Evolutionary conservation across 2,329 filamentous ascomycete species (phyloP).

Genomic region (Trichoderma atroviride): DNA sequence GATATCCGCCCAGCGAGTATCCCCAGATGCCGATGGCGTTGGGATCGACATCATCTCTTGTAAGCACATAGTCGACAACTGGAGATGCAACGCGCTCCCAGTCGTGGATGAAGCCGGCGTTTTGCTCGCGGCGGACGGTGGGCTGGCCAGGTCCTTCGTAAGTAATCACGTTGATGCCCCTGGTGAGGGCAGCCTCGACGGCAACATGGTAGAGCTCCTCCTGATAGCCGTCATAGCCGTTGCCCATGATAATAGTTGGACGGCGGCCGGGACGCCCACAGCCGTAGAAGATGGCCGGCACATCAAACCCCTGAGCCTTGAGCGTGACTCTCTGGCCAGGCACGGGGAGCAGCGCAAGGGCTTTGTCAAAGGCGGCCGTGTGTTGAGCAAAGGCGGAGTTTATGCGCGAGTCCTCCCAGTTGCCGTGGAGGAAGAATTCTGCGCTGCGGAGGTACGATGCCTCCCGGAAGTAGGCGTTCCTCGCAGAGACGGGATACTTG

Average conservation of each 20-base stretch:
- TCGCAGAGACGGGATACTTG: slow-evolving; percentile 33
- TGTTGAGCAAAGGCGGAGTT: slow-evolving; percentile 42
- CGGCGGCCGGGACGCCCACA: slow-evolving; percentile 27
- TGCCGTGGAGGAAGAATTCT: slow-evolving; percentile 47
- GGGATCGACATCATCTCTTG: slow-evolving; percentile 35
- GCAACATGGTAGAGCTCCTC: slow-evolving; percentile 47
- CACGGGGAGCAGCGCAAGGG: slow-evolving; percentile 38
- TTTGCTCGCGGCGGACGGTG: slow-evolving; percentile 45
- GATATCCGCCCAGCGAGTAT: slow-evolving; percentile 46
- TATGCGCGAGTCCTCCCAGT: slow-evolving; percentile 45
- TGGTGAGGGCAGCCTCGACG: slow-evolving; percentile 39
- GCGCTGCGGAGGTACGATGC: slow-evolving; percentile 47
- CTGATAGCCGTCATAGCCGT: slow-evolving; percentile 46
- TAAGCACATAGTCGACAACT: slow-evolving; percentile 44
- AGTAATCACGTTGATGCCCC: slow-evolving; percentile 46
- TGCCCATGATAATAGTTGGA: slow-evolving; percentile 46
- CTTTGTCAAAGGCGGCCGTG: slow-evolving; percentile 43
- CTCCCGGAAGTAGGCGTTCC: slow-evolving; percentile 41
- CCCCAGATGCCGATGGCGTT: slow-evolving; percentile 43
- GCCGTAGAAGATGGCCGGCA: slow-evolving; percentile 41
- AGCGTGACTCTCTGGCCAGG: slow-evolving; percentile 40
- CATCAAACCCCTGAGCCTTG: slow-evolving; percentile 36
- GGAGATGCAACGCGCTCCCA: slow-evolving; percentile 48
- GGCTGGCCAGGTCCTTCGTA: slow-evolving; percentile 53
- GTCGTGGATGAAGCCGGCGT: slow-evolving; percentile 48